phyloP scores from a whole-genome alignment of 768 basidiomycete genomes.

The Terana coerulea region DNA sequence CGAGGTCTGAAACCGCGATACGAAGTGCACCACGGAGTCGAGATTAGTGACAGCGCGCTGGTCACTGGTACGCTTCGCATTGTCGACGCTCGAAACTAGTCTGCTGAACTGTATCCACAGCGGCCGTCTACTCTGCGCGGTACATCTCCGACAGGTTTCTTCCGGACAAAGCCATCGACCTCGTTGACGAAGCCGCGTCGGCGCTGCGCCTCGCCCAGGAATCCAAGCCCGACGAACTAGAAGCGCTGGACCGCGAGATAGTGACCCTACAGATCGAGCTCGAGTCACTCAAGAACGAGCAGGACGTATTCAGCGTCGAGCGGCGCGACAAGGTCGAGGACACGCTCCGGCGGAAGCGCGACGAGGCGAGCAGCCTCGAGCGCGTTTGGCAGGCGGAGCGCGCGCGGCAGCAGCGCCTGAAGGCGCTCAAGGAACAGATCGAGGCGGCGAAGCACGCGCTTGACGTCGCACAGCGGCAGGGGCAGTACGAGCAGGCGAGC shows the following conservation, averaged over 20 bases:
- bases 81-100: too few relatives aligned
- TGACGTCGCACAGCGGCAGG: slow-evolving; percentile 85
- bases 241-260: slow-evolving; percentile 80
- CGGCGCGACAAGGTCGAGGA: slow-evolving; percentile 63
- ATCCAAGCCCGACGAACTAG: slow-evolving; percentile 81
- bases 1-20: slow-evolving; percentile 82
- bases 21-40: slow-evolving; percentile 92
- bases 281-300: slow-evolving; percentile 86
- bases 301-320: slow-evolving; percentile 79
- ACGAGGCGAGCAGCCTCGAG: slow-evolving; percentile 57
- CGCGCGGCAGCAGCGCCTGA: slow-evolving; percentile 61
- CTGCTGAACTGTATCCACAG: neutral
- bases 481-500: slow-evolving; percentile 81
- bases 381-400: slow-evolving; percentile 78
- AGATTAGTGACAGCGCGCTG: slow-evolving; percentile 83
- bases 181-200: slow-evolving; percentile 92
- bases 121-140: slow-evolving; percentile 78
- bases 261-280: slow-evolving; percentile 87
- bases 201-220: slow-evolving; percentile 88
- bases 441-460: slow-evolving; percentile 84
- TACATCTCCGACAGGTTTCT: slow-evolving; percentile 87
- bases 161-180: slow-evolving; percentile 89
- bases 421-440: slow-evolving; percentile 67
- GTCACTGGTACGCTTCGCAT: slow-evolving; percentile 53
- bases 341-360: slow-evolving; percentile 55